Conservation (phyloP, 2,329 filamentous ascomycete species). For the Aspergillus brunneoviolaceus region DNA sequence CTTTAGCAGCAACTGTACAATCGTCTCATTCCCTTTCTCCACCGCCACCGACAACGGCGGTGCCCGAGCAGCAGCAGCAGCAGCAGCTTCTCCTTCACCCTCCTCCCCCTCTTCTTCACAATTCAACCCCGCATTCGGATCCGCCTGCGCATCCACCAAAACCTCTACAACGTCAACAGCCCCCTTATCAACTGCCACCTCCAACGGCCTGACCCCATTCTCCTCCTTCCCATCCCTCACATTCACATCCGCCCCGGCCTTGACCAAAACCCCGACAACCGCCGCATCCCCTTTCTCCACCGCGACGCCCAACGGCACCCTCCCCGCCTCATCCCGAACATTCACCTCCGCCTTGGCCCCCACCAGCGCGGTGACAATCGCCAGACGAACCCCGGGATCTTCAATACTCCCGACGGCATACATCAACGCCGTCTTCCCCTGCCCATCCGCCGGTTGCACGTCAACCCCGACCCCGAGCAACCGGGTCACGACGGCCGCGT, state of each 20-base stretch:
- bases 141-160: constrained; percentile 19
- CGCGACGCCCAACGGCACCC: constrained; percentile 19
- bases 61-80: background rate
- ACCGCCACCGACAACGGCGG: constrained; percentile 17
- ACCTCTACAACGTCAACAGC: constrained; percentile 21
- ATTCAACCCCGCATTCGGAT: constrained; percentile 9
- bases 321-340: constrained; percentile 15
- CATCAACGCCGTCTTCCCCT: constrained; percentile 19
- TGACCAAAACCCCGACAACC: constrained; percentile 18
- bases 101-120: constrained; percentile 14
- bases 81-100: constrained; percentile 2
- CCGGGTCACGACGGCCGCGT: constrained; percentile 16
- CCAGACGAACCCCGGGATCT: background rate
- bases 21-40: constrained; percentile 20
- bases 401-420: constrained; percentile 8
- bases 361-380: constrained; percentile 16
- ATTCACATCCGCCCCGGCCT: constrained; percentile 16
- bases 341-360: constrained; percentile 15
- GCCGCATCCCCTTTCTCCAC: constrained; percentile 15
- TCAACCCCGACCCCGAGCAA: constrained; percentile 16
- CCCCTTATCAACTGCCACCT: constrained; percentile 20
- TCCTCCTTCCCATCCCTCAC: constrained; percentile 13
- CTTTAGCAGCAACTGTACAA: constrained; percentile 21
- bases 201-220: constrained; percentile 15
- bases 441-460: constrained; percentile 14